Conservation (phyloP, 164 flowering plant genomes). For the Euptelea pleiosperma region DNA sequence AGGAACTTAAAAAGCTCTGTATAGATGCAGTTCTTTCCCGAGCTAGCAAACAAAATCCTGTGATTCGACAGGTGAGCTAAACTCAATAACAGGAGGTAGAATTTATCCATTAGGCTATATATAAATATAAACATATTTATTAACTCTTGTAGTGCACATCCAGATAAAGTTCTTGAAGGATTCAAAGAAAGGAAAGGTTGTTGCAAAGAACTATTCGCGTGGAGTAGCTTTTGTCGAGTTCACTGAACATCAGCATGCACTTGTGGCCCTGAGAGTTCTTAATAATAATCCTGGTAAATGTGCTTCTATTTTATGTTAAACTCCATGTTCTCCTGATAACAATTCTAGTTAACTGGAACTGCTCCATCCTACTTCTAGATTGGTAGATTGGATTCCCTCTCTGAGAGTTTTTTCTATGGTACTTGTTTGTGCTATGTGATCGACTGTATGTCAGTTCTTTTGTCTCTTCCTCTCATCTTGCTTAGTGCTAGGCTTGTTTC, state of each 20-base stretch:
- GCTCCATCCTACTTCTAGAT: too few species aligned
- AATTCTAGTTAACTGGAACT: neutral
- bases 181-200: constrained; percentile 45
- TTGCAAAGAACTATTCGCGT: constrained; percentile 52
- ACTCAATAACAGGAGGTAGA: neutral
- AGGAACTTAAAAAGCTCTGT: constrained; percentile 57
- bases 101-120: neutral
- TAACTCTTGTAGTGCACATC: constrained; percentile 13
- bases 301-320: neutral
- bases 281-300: constrained; percentile 90
- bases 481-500: too few species aligned
- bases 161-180: constrained; percentile 78
- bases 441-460: too few species aligned
- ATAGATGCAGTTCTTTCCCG: constrained; percentile 78
- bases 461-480: too few species aligned
- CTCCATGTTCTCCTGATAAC: constrained; percentile 33
- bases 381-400: too few species aligned
- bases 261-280: constrained; percentile 92
- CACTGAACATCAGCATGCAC: constrained; percentile 91
- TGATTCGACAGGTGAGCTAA: constrained; percentile 70
- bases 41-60: constrained; percentile 84
- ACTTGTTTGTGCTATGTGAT: too few species aligned
- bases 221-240: constrained; percentile 95
- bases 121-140: constrained; percentile 73
- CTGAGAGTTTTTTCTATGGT: too few species aligned